phyloP scores from a whole-genome alignment of 768 basidiomycete genomes.

The Amanita rimosa region DNA sequence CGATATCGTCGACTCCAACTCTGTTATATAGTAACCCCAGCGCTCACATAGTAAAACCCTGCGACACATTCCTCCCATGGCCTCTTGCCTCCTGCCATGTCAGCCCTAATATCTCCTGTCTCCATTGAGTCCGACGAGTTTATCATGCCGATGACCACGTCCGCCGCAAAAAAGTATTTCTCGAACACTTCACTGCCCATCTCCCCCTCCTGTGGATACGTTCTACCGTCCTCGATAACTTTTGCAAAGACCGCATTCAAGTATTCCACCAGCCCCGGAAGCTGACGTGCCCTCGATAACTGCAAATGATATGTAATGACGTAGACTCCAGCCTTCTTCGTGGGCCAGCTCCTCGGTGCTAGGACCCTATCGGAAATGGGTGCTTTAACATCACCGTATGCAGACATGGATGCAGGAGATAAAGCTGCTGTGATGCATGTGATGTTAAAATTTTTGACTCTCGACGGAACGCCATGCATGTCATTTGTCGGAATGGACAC shows the following conservation, averaged over 20 bases:
- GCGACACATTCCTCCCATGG: conserved; percentile 61
- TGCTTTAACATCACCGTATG: conserved; percentile 55
- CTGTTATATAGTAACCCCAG: too few relatives aligned
- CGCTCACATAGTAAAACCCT: conserved; percentile 69
- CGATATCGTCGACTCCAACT: background rate
- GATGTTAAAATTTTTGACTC: background rate
- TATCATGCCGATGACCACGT: conserved; percentile 60
- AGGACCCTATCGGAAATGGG: conserved; percentile 17
- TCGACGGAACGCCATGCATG: too few relatives aligned
- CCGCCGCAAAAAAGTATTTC: conserved; percentile 68
- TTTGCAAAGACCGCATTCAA: conserved; percentile 52
- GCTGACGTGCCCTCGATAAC: conserved; percentile 22
- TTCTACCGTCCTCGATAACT: conserved; percentile 64
- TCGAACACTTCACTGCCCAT: conserved; percentile 46
- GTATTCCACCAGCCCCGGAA: conserved; percentile 46
- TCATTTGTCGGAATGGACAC: too few relatives aligned
- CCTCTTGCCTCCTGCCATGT: conserved; percentile 28
- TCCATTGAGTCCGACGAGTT: conserved; percentile 12
- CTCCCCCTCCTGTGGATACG: conserved; percentile 77
- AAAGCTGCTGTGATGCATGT: too few relatives aligned
- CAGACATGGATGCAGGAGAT: conserved; percentile 37
- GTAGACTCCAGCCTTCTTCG: conserved; percentile 6
- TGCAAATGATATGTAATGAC: conserved; percentile 46
- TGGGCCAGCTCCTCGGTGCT: conserved; percentile 36
- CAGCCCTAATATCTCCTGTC: conserved; percentile 8